Evolutionary conservation across 139 green algal species (phyloP).

Genomic region (Ettlia oleoabundans): DNA sequence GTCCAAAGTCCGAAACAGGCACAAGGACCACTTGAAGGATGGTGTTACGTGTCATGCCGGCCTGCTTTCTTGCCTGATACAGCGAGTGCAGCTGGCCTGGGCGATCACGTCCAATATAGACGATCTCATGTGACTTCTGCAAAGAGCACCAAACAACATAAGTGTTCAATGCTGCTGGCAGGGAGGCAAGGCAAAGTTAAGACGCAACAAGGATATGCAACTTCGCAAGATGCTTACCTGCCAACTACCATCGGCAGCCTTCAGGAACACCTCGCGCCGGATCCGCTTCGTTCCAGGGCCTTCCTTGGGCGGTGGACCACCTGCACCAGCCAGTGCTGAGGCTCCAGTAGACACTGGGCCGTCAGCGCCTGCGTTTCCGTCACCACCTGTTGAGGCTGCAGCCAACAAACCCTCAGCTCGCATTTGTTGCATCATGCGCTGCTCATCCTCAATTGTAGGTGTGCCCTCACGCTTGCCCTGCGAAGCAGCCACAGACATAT

Average conservation of each 20-base stretch:
- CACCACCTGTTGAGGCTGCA: not conserved
- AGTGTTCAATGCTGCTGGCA: too few species aligned
- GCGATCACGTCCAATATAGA: constrained; percentile 42
- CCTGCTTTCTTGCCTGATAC: constrained; percentile 19
- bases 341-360: not conserved
- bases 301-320: constrained; percentile 14
- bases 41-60: not conserved
- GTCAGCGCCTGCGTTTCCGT: not conserved
- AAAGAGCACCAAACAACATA: not conserved
- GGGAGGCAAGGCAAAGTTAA: too few species aligned
- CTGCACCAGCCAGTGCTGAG: not conserved
- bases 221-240: constrained; percentile 21
- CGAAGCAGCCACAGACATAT: not conserved
- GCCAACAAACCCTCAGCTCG: constrained; percentile 37
- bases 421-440: constrained; percentile 44
- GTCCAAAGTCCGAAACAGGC: too few species aligned
- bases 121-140: constrained; percentile 42
- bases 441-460: constrained; percentile 39
- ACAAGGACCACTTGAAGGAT: not conserved
- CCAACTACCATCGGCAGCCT: constrained; percentile 6
- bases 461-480: constrained; percentile 20
- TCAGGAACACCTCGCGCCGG: constrained; percentile 39
- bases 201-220: too few species aligned
- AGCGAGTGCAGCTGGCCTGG: constrained; percentile 44
- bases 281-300: constrained; percentile 31